Evolutionary conservation across 139 green algal species (phyloP).

Genomic region (Tetraselmis chui): DNA sequence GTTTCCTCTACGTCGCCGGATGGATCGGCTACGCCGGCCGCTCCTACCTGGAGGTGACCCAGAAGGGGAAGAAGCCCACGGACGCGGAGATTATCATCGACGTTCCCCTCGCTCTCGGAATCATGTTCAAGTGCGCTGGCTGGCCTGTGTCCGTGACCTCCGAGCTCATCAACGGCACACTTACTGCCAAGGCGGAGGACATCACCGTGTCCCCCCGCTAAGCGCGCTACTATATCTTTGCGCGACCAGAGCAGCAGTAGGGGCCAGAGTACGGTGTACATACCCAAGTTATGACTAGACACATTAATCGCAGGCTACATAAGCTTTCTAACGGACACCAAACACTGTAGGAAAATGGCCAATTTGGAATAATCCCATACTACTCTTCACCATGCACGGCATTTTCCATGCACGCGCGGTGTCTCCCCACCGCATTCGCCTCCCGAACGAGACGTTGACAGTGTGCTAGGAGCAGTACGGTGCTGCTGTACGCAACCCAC

Average conservation of each 20-base stretch:
- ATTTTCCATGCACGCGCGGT: too few species aligned
- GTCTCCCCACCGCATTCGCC: too few species aligned
- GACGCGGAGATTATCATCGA: conserved; percentile 99
- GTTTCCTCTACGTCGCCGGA: conserved; percentile 96
- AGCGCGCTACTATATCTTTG: conserved; percentile 2
- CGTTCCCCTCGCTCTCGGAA: conserved; percentile 72
- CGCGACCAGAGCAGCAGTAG: neutral
- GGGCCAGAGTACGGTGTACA: neutral
- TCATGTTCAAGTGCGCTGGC: conserved; percentile 54
- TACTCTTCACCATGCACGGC: too few species aligned
- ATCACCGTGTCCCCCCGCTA: conserved; percentile 91
- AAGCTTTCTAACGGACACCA: neutral
- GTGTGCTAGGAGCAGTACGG: too few species aligned
- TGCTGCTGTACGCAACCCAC: too few species aligned
- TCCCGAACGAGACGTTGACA: too few species aligned
- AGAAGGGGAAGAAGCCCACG: conserved; percentile 61
- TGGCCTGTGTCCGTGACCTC: conserved; percentile 74
- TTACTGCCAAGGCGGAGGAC: conserved; percentile 77
- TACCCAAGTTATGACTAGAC: neutral
- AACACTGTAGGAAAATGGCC: neutral
- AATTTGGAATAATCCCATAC: neutral
- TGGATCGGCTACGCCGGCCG: conserved; percentile 93
- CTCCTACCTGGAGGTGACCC: conserved; percentile 72
- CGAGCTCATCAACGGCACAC: conserved; percentile 66
- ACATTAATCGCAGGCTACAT: neutral